phyloP scores from a whole-genome alignment of 306 rosid species.

The Castanea mollissima region DNA sequence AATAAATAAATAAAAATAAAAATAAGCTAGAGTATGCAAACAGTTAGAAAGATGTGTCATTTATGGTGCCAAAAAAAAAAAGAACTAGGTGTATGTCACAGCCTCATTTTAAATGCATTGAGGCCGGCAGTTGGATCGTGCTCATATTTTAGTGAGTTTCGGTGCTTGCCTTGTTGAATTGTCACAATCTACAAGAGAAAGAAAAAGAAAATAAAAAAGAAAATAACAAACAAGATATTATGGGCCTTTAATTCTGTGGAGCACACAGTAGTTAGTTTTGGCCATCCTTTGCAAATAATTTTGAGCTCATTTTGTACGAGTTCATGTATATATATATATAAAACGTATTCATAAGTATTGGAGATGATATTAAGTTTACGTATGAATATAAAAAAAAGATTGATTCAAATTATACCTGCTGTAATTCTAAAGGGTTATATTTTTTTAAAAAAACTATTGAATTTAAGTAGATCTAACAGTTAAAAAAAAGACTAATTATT shows the following conservation, averaged over 20 bases:
- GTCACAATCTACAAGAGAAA: not conserved
- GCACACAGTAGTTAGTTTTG: not conserved
- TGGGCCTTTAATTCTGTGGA: not conserved
- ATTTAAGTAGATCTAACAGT: too few species aligned
- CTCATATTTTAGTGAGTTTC: not conserved
- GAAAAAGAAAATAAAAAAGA: not conserved
- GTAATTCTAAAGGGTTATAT: too few species aligned
- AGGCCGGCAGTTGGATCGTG: not conserved
- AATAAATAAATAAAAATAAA: not conserved
- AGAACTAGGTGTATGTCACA: not conserved
- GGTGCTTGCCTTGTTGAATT: not conserved
- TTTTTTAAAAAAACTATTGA: too few species aligned
- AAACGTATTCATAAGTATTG: not conserved
- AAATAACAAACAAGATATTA: too few species aligned
- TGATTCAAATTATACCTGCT: too few species aligned
- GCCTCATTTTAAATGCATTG: not conserved
- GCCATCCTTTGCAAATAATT: not conserved
- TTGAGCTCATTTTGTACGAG: not conserved
- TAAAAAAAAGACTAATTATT: too few species aligned
- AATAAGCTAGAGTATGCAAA: not conserved
- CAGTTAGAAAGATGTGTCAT: slow-evolving; percentile 18
- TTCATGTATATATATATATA: not conserved
- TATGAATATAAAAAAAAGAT: too few species aligned
- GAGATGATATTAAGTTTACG: too few species aligned
- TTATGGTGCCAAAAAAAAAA: not conserved